Base-by-base conservation (phyloP, 805 yeast genomes). In the Ogataea populi-albae region DNA sequence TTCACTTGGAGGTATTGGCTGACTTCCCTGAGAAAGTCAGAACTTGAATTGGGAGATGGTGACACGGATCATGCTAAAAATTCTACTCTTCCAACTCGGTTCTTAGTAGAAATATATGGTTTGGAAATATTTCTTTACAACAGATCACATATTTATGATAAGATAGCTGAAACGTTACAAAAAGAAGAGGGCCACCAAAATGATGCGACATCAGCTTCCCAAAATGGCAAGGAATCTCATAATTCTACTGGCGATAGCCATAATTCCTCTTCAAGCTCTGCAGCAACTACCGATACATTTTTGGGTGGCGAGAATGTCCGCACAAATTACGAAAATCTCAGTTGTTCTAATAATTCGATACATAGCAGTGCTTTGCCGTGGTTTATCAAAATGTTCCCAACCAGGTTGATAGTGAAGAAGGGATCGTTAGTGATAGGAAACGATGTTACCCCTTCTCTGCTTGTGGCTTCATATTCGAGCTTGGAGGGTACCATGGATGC, bases 1-100 rank as follows among this genome's bases (percentile, higher is more conserved):
- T 54, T 91, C 18, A 85, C 95, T 0, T 93, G 98, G 98, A 62
- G 94, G 41, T 91, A 87, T 57, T 93, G 98, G 98, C 64, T 86
- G 34, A 62, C 66, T 4, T 46, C 61, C 21, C 65, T 71, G 9
- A 56, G 78, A 35, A 46, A 64, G 16, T 58, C 75, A 2, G 64
- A 61, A 23, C 59, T 65, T 33, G 50, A 46, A 18, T 45, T 56
- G 3, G 37, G 43, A 12, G 41, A 35, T 17, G 53, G 50, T 8
- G 46, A 50, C 4, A 30, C 38, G 4, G 55, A 52, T 28, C 16
- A 38, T 24, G 38, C 40, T 12, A 59, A 60, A n/a, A 78, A 79
- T 50, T 62, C 57, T 8, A 57, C 62, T 26, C 69, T 77, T 2
- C 83, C 84, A 2, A 63, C 80, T 7, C 64, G 87, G 25, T 70